These are phyloP conservation scores for Sphaerulina musiva DNA, from an alignment of 2,329 filamentous ascomycete genomes.

Conservation along the genomic window DNA sequence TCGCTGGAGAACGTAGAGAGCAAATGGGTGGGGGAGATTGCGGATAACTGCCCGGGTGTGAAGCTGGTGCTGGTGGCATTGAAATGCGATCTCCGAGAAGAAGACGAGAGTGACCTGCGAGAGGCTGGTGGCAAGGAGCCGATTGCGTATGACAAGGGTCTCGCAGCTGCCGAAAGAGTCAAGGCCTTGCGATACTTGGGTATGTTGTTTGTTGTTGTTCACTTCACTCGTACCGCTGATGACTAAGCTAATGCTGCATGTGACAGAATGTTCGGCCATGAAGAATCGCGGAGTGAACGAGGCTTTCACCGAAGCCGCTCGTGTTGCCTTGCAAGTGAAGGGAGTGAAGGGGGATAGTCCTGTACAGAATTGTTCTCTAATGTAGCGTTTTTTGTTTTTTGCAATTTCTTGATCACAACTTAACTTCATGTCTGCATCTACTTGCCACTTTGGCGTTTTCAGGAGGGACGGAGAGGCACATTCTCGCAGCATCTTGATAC, in stretches of 20 bases:
- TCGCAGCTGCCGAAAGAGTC: conserved; percentile 86
- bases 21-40: conserved; percentile 97
- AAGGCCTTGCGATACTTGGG: conserved; percentile 85
- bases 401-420: neutral
- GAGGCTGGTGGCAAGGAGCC: conserved; percentile 53
- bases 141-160: conserved; percentile 85
- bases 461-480: neutral
- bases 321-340: conserved; percentile 68
- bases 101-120: conserved; percentile 60
- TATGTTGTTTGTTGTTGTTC: conserved; percentile 29
- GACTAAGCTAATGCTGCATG: neutral
- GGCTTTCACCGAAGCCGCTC: conserved; percentile 93
- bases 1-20: conserved; percentile 97
- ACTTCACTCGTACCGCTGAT: neutral
- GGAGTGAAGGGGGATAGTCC: conserved; percentile 43
- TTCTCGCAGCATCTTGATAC: neutral
- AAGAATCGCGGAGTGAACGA: conserved; percentile 97
- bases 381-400: conserved; percentile 6
- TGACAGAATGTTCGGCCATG: conserved; percentile 89
- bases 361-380: conserved; percentile 15
- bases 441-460: neutral
- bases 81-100: conserved; percentile 81
- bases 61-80: conserved; percentile 92
- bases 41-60: conserved; percentile 92
- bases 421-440: neutral